phyloP scores from a whole-genome alignment of 495 filamentous ascomycete genomes.

The Penicillium fimorum region DNA sequence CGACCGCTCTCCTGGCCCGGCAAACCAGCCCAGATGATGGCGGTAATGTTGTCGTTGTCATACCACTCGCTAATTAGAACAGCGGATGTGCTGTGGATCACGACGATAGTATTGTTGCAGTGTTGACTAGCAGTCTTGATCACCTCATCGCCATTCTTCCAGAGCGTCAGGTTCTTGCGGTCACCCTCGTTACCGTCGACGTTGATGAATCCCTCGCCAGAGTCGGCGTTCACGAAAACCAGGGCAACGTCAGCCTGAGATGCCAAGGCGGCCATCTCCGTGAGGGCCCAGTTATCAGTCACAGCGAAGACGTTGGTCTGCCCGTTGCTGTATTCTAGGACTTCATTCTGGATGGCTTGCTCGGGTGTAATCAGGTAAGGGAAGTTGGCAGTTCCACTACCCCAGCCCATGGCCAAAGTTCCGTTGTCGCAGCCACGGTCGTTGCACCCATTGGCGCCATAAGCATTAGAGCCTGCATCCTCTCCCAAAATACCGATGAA shows the following conservation, averaged over 20 bases:
- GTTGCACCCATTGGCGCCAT: slow-evolving; percentile 80
- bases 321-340: slow-evolving; percentile 49
- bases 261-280: slow-evolving; percentile 59
- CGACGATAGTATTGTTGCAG: slow-evolving; percentile 89
- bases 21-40: slow-evolving; percentile 89
- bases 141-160: slow-evolving; percentile 76
- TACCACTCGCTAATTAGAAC: slow-evolving; percentile 77
- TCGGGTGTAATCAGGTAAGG: slow-evolving; percentile 90
- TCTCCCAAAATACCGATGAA: slow-evolving; percentile 81
- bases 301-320: slow-evolving; percentile 62
- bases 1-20: slow-evolving; percentile 93
- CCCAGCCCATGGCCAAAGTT: slow-evolving; percentile 93
- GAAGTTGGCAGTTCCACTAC: slow-evolving; percentile 84
- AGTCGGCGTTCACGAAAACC: slow-evolving; percentile 86
- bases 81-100: slow-evolving; percentile 83
- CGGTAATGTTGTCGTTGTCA: slow-evolving; percentile 86
- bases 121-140: slow-evolving; percentile 71
- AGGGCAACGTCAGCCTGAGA: slow-evolving; percentile 68
- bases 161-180: slow-evolving; percentile 89
- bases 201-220: slow-evolving; percentile 82
- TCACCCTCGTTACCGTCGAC: slow-evolving; percentile 87
- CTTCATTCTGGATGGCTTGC: slow-evolving; percentile 76
- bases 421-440: slow-evolving; percentile 85
- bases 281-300: slow-evolving; percentile 69
- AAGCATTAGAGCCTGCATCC: slow-evolving; percentile 74